Base-by-base conservation (phyloP, 768 basidiomycete genomes). In the Tricholoma saponaceum region DNA sequence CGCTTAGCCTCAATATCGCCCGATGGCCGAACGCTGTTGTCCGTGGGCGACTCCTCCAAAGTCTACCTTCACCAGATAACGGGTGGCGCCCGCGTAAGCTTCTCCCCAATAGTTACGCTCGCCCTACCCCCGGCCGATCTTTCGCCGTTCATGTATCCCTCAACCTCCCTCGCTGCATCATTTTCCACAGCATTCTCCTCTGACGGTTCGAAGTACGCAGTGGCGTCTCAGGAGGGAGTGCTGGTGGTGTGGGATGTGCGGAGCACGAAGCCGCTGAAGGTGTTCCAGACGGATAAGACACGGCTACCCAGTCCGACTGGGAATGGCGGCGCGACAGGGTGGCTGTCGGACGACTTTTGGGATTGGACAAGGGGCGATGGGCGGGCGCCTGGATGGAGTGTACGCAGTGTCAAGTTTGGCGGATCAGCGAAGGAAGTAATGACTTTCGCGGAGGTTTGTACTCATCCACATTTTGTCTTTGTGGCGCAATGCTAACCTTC, bases 31-130 rank as follows among this genome's bases (percentile, higher is more conserved):
- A 93, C 88, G 0, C 79, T 98, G 13, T 82, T 97, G 1, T 92
- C 89, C 2, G 95, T 95, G 0, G 95, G 95, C 22, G 95, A 98
- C 68, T 94, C 93, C 9, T 84, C 86, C 44, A 87, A 92, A 57
- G 86, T 95, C 10, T 89, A 86, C 67, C 80, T 98, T 13, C 90
- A 94, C 66, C 83, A 85, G 54, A 79, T 95, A 58, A 80, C 83
- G 2, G 87, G 87, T 39, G 85, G 88, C 26, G 72, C 80, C 13
- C 73, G 68, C 25, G 75, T 89, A 61, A 74, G 82, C 3, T 90
- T 93, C 62, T 68, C 81, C 16, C 83, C 82, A 37, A 87, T 93
- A 61, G 76, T 79, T 0, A 86, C 82, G n/a, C 83, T 92, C 62
- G 73, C 78, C 23, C 79, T 91, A 9, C 87, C 87, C 0, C 74